Conservation (phyloP, 257 asterid genomes). For the Solanum piurae region DNA sequence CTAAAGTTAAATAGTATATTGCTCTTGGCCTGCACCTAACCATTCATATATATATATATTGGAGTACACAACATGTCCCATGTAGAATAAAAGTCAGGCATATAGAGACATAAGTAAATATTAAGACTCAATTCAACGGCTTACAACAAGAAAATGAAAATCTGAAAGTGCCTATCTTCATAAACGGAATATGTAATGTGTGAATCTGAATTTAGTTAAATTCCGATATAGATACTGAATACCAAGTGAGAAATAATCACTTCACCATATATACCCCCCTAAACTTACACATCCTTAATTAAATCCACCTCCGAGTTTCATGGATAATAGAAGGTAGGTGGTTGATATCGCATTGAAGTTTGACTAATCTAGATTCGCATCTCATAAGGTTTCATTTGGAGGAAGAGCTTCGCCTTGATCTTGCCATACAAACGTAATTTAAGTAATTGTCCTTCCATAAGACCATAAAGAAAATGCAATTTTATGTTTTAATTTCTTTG, state of each 20-base stretch:
- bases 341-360: not conserved
- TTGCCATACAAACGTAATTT: not conserved
- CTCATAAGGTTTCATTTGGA: not conserved
- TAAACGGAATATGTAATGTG: not conserved
- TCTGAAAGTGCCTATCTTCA: not conserved
- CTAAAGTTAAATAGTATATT: not conserved
- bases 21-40: not conserved
- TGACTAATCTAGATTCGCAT: too few relatives aligned
- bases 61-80: not conserved
- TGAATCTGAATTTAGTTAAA: not conserved
- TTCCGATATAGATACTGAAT: rapidly evolving
- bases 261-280: too few relatives aligned
- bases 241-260: not conserved
- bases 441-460: not conserved
- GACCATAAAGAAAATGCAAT: not conserved
- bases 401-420: rapidly evolving
- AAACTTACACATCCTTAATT: too few relatives aligned
- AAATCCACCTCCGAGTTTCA: not conserved
- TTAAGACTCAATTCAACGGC: not conserved
- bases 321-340: not conserved
- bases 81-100: not conserved
- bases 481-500: not conserved
- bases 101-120: not conserved
- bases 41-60: not conserved
- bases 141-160: not conserved